Conservation (phyloP, 2,329 filamentous ascomycete species). For the Ascochyta viciae-villosae region DNA sequence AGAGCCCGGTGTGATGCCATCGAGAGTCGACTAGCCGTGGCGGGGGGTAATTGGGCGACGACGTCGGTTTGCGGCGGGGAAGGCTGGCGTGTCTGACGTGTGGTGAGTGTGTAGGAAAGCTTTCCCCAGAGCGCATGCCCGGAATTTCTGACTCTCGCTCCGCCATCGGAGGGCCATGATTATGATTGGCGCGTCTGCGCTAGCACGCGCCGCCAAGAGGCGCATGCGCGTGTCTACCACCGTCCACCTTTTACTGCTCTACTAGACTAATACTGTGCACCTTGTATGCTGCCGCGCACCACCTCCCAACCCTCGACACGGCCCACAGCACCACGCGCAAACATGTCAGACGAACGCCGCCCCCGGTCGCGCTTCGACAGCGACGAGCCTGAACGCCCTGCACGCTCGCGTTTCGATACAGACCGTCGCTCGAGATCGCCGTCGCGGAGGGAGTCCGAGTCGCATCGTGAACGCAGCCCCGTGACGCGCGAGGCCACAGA, state of each 20-base stretch:
- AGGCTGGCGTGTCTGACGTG: neutral
- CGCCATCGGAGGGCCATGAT: conserved; percentile 5
- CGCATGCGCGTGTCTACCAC: too few relatives aligned
- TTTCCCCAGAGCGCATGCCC: conserved; percentile 12
- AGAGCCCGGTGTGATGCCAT: conserved; percentile 55
- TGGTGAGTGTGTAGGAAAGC: conserved; percentile 2
- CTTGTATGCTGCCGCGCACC: neutral
- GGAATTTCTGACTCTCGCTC: conserved; percentile 15
- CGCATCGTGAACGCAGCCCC: conserved; percentile 81
- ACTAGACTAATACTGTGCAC: too few relatives aligned
- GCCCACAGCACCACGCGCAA: conserved; percentile 10
- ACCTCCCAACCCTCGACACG: conserved; percentile 1
- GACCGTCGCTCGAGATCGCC: conserved; percentile 73
- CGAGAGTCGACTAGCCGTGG: conserved; percentile 22
- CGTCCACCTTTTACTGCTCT: too few relatives aligned
- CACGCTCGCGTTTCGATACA: conserved; percentile 76
- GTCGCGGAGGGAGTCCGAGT: conserved; percentile 67
- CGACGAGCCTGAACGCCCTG: conserved; percentile 73
- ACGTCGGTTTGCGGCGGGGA: neutral
- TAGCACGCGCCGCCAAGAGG: too few relatives aligned
- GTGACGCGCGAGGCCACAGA: conserved; percentile 59
- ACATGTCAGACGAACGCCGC: conserved; percentile 80
- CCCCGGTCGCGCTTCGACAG: conserved; percentile 97
- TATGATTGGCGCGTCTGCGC: conserved; percentile 1
- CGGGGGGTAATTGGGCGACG: conserved; percentile 29